phyloP scores from a whole-genome alignment of 2,329 filamentous ascomycete species.

The Talaromyces verruculosus region DNA sequence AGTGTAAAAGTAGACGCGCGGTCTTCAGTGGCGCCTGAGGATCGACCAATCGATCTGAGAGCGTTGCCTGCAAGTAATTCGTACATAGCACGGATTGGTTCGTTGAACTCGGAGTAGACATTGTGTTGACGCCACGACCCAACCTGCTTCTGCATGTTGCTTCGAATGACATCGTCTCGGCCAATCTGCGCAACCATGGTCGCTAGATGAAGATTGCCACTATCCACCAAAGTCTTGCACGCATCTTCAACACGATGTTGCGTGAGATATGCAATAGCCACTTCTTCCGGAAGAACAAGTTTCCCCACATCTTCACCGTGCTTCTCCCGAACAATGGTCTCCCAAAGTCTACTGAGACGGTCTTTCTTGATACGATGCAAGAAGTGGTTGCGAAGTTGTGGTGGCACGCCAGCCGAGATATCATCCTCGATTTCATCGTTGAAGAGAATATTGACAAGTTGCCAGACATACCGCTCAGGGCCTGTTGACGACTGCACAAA shows the following conservation, averaged over 20 bases:
- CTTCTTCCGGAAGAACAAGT: conserved; percentile 70
- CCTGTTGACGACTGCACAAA: conserved; percentile 33
- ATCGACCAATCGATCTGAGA: conserved; percentile 75
- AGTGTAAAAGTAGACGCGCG: conserved; percentile 77
- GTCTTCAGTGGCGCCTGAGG: conserved; percentile 72
- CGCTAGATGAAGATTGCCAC: conserved; percentile 78
- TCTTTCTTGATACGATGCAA: conserved; percentile 50
- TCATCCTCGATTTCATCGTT: conserved; percentile 60
- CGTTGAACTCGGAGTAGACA: conserved; percentile 81
- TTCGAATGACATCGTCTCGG: conserved; percentile 65
- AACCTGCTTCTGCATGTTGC: conserved; percentile 76
- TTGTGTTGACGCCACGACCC: conserved; percentile 80
- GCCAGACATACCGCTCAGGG: conserved; percentile 65
- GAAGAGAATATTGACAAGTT: conserved; percentile 82
- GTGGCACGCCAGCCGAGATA: conserved; percentile 44
- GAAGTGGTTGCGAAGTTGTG: conserved; percentile 41
- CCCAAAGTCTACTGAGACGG: conserved; percentile 46
- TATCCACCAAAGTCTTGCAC: conserved; percentile 73
- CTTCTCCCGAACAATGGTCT: conserved; percentile 53
- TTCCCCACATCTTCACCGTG: conserved; percentile 68
- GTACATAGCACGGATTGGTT: conserved; percentile 82
- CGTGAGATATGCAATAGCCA: conserved; percentile 76
- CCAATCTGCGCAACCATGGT: conserved; percentile 82
- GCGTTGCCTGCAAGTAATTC: conserved; percentile 86
- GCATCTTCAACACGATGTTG: conserved; percentile 78